Conservation (phyloP, 2,329 filamentous ascomycete genomes). For the Aspergillus oerlinghausenensis region DNA sequence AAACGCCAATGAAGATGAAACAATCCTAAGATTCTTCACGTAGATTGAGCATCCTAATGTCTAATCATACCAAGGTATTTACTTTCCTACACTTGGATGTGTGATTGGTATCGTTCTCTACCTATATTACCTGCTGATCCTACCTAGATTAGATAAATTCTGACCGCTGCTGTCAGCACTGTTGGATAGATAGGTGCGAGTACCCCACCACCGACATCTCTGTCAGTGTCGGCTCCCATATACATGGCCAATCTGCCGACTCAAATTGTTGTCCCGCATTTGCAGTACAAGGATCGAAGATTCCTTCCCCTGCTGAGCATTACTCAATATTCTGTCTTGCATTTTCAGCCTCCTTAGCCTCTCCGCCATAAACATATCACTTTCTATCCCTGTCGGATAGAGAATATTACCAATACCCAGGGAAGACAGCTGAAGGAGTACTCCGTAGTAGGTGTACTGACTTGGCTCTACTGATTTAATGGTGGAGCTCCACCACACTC, state of each 20-base stretch:
- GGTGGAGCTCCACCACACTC: slow-evolving; percentile 28
- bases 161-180: not conserved
- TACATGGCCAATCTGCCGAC: not conserved
- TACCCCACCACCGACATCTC: not conserved
- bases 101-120: not conserved
- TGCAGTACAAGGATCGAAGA: not conserved
- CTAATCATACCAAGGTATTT: not conserved
- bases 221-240: not conserved
- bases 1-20: not conserved
- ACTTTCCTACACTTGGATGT: not conserved
- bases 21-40: not conserved
- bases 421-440: not conserved
- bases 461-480: slow-evolving; percentile 7
- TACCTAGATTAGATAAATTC: not conserved
- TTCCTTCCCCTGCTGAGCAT: not conserved
- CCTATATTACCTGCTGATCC: not conserved
- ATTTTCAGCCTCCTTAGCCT: not conserved
- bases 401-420: not conserved
- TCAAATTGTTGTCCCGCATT: not conserved
- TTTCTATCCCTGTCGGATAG: not conserved
- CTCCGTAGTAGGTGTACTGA: not conserved
- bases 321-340: not conserved
- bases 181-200: not conserved
- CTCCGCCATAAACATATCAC: not conserved
- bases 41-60: not conserved